Conservation (phyloP, 2,329 filamentous ascomycete genomes). For the Eutypella sp. region DNA sequence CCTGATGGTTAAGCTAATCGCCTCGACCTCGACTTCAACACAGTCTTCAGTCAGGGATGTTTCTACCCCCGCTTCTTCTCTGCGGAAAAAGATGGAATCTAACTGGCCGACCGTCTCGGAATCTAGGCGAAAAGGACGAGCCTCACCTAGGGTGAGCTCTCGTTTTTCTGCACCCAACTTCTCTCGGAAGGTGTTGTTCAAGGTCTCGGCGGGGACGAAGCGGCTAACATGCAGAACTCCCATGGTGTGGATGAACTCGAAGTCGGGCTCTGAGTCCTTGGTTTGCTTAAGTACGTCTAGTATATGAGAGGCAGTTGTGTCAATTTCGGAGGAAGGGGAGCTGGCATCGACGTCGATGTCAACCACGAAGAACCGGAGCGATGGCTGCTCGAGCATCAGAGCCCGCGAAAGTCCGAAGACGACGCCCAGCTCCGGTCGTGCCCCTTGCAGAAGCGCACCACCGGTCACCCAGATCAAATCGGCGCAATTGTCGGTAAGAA, state of each 20-base stretch:
- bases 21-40: no score
- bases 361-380: constrained; percentile 4
- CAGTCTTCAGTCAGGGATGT: no score
- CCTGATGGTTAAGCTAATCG: no score
- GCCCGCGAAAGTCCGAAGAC: constrained; percentile 10
- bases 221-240: constrained; percentile 13
- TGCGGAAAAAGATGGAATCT: no score
- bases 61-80: no score
- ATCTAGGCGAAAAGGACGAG: no score
- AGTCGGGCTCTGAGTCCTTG: constrained; percentile 2
- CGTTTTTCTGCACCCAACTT: background rate
- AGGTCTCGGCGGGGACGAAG: constrained; percentile 8
- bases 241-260: constrained; percentile 4
- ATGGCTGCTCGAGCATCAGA: constrained; percentile 14
- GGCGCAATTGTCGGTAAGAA: background rate
- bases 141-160: background rate
- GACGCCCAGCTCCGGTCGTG: background rate
- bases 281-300: background rate
- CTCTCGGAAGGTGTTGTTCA: constrained; percentile 14
- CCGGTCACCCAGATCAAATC: background rate
- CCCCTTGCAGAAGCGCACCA: background rate
- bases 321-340: no score
- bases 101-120: no score
- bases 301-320: no score
- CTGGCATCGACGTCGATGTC: constrained; percentile 5